Evolutionary conservation across 2,329 filamentous ascomycete genomes (phyloP), one percentile per base, ranked within the genome.

Genomic region (Bipolaris sorokiniana): DNA sequence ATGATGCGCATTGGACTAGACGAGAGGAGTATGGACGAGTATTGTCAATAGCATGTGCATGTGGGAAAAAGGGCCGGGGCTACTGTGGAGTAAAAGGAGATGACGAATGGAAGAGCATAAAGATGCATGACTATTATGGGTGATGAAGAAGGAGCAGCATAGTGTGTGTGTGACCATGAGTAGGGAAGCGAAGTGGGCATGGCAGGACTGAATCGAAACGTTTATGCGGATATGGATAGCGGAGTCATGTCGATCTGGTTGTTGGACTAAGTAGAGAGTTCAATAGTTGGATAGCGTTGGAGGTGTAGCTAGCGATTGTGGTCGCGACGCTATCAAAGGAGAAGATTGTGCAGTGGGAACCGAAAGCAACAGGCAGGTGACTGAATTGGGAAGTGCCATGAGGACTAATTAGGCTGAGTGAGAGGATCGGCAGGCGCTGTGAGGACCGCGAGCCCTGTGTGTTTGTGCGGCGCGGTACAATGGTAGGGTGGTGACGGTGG

Each of bases 161-260:
- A 28, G 38, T 10, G 15, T 10, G 15, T 10, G 26, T 31, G 36
- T 22, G 42, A 20, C 33, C 6, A 16, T n/a, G 34, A 37, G 42
- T 16, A 49, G 37, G 41, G 26, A 6, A 48, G 28, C 28, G 45
- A 13, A 40, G 51, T 54, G 38, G 47, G 34, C 15, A 47, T 54
- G 34, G n/a, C 37, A 16, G 38, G 13, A 20, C 40, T 47, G 56
- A 58, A 54, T 61, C 51, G 58, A 61, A 61, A 61, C 58, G 18
- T 51, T 51, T 15, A 54, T 50, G 54, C 51, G 36, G 18, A 45
- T 48, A 41, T 28, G 1, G 28, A 18, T 16, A 48, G 31, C 5
- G 42, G 15, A 36, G 36, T 36, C 26, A 28, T 52, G 22, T 22
- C 38, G 38, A 41, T 41, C 20, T 9, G 10, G 11, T 13, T n/a